Percentiles rank a stretch among this genome's conserved stretches.
phyloP scores from a whole-genome alignment of 176 grass and related monocot species.

The Paspalum notatum region DNA sequence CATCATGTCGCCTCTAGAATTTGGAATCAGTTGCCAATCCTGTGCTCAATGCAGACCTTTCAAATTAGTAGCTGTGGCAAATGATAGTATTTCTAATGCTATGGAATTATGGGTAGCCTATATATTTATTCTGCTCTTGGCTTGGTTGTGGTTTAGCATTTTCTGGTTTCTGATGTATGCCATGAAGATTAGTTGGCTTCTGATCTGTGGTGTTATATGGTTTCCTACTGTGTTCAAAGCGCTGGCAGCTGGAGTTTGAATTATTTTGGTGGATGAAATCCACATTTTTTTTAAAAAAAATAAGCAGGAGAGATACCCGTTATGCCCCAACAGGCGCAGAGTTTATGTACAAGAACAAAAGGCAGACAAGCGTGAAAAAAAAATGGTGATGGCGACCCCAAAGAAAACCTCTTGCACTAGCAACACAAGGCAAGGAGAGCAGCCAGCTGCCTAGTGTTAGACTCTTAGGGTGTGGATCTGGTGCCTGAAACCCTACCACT shows the following conservation, averaged over 20 bases:
- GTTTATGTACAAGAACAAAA: no score
- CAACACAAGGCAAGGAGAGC: no score
- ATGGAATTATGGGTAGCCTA: neutral
- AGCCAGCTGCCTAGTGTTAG: no score
- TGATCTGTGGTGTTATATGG: neutral
- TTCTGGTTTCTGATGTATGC: neutral
- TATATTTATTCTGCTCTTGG: neutral
- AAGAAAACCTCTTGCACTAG: no score
- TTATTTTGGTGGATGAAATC: neutral
- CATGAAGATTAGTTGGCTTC: neutral
- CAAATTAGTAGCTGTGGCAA: slow-evolving; percentile 16
- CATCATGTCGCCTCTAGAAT: neutral
- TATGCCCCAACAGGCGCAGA: no score
- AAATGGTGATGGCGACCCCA: no score
- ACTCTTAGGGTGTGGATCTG: no score
- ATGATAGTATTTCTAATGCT: neutral
- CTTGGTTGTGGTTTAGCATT: neutral
- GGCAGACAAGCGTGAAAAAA: no score
- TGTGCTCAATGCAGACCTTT: neutral
- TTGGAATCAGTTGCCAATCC: neutral
- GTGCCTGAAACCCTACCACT: no score
- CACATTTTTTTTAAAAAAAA: neutral
- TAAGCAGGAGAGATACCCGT: no score
- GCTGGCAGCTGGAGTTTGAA: neutral
- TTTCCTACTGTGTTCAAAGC: neutral